phyloP scores from a whole-genome alignment of 192 early-diverging fungal species.

The Backusella circina region DNA sequence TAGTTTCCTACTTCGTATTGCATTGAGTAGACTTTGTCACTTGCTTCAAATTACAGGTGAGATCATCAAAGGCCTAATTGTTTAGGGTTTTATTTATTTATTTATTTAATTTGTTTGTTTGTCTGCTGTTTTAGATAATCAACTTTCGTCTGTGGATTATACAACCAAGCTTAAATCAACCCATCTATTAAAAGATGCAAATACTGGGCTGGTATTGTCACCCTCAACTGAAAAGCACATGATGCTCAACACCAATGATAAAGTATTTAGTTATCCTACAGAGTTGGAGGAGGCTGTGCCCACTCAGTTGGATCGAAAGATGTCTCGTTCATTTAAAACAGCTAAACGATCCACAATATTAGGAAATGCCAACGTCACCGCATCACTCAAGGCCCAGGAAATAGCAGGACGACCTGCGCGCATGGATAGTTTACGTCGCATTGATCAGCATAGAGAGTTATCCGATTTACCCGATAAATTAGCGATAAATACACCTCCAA shows the following conservation, averaged over 20 bases:
- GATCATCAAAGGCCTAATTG: background rate
- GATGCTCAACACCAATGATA: background rate
- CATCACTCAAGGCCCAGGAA: background rate
- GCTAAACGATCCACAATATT: slow-evolving; percentile 27
- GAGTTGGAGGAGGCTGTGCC: background rate
- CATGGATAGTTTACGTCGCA: slow-evolving; percentile 16
- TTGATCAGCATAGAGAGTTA: slow-evolving; percentile 13
- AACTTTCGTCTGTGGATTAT: slow-evolving; percentile 19
- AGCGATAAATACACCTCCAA: background rate
- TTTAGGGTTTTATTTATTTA: background rate
- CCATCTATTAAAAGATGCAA: background rate
- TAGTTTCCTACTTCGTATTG: slow-evolving; percentile 81
- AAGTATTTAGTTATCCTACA: slow-evolving; percentile 4
- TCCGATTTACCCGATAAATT: background rate
- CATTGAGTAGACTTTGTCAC: slow-evolving; percentile 77
- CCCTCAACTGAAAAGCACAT: slow-evolving; percentile 16
- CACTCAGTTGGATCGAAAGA: slow-evolving; percentile 14
- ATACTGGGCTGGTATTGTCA: background rate
- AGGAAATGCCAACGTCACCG: slow-evolving; percentile 10
- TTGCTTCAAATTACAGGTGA: slow-evolving; percentile 49
- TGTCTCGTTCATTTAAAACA: slow-evolving; percentile 28
- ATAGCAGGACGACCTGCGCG: slow-evolving; percentile 9
- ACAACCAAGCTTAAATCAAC: slow-evolving; percentile 16
- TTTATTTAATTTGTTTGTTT: background rate
- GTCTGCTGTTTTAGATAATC: slow-evolving; percentile 4